Evolutionary conservation across 2,329 filamentous ascomycete species (phyloP).

Genomic region (Acrodontium crateriforme): DNA sequence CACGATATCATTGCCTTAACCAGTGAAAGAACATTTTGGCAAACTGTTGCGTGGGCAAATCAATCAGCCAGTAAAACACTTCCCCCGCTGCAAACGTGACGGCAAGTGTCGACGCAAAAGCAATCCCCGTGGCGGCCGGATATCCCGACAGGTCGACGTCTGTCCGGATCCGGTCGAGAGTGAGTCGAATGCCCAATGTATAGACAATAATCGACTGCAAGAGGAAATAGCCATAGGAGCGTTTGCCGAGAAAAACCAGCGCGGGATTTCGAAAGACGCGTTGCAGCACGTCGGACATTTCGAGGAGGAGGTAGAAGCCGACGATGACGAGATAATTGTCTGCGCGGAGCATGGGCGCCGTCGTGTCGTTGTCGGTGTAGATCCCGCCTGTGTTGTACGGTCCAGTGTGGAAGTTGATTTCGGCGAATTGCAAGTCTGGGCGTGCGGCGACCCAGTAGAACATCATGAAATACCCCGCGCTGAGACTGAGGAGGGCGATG

Average conservation of each 20-base stretch:
- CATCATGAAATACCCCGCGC: slow-evolving; percentile 27
- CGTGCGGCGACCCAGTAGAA: slow-evolving; percentile 31
- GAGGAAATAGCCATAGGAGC: slow-evolving; percentile 31
- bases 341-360: slow-evolving; percentile 25
- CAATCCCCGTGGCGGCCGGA: slow-evolving; percentile 6
- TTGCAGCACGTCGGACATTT: slow-evolving; percentile 26
- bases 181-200: slow-evolving; percentile 28
- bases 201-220: slow-evolving; percentile 29
- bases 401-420: slow-evolving; percentile 29
- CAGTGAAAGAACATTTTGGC: slow-evolving; percentile 9
- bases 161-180: slow-evolving; percentile 23
- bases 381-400: slow-evolving; percentile 26
- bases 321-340: slow-evolving; percentile 33
- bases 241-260: slow-evolving; percentile 26
- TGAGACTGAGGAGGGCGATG: slow-evolving; percentile 18
- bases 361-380: slow-evolving; percentile 21
- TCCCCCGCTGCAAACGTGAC: slow-evolving; percentile 9
- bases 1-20: no score
- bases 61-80: slow-evolving; percentile 10
- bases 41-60: slow-evolving; percentile 8
- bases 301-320: slow-evolving; percentile 28
- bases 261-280: slow-evolving; percentile 21
- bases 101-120: slow-evolving; percentile 9
- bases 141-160: slow-evolving; percentile 4
- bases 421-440: slow-evolving; percentile 22